Evolutionary conservation across 352 stramenopile species (phyloP).

Genomic region (Poterioochromonas sp.): DNA sequence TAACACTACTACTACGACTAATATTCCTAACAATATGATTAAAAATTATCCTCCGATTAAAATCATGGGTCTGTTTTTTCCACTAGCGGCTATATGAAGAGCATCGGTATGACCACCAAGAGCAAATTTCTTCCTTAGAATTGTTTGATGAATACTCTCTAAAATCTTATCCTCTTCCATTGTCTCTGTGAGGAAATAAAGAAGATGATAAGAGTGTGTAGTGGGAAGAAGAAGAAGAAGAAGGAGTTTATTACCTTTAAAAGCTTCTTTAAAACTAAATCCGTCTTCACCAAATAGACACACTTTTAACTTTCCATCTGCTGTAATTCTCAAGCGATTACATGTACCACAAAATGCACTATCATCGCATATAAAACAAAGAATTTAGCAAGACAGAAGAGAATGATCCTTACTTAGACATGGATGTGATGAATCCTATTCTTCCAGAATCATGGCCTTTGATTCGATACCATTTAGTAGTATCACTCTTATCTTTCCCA

Average conservation of each 20-base stretch:
- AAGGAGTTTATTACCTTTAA: neutral
- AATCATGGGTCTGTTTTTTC: constrained; percentile 92
- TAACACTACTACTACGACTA: too few species aligned
- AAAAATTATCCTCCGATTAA: constrained; percentile 81
- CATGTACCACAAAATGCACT: constrained; percentile 89
- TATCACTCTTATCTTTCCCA: constrained; percentile 70
- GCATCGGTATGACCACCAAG: constrained; percentile 88
- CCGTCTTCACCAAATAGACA: constrained; percentile 92
- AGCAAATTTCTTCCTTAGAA: constrained; percentile 81
- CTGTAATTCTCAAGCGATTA: constrained; percentile 89
- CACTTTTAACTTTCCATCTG: constrained; percentile 85
- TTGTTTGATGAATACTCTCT: constrained; percentile 69
- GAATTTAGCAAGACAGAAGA: neutral
- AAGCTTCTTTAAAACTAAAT: neutral
- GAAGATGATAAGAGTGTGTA: constrained; percentile 8
- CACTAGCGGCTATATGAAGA: constrained; percentile 70
- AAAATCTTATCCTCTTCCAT: constrained; percentile 69
- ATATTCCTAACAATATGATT: too few species aligned
- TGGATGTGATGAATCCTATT: constrained; percentile 92
- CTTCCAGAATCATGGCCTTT: constrained; percentile 16
- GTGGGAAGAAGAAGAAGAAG: neutral
- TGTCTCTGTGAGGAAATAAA: constrained; percentile 45
- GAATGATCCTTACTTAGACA: constrained; percentile 62
- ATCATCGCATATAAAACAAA: constrained; percentile 5
- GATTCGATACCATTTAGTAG: constrained; percentile 78